A percentile compares a stretch with the other conserved stretches of the same genome.
Evolutionary conservation across 768 basidiomycete genomes (phyloP).

Genomic region (Leccinum truebloodii): DNA sequence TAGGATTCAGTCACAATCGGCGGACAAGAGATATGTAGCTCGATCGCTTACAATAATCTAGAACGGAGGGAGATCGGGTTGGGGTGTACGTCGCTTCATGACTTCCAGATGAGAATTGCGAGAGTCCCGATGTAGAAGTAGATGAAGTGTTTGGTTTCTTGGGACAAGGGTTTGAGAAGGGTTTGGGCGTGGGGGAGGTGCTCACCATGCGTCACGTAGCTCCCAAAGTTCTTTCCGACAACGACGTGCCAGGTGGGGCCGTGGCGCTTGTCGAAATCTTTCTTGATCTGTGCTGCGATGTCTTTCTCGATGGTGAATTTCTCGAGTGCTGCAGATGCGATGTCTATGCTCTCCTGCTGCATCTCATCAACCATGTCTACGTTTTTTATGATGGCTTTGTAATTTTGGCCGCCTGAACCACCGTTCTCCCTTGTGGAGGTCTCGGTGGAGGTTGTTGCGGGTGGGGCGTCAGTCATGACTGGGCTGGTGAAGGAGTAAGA

Average conservation of each 20-base stretch:
- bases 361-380: slow-evolving; percentile 97
- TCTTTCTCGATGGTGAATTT: slow-evolving; percentile 97
- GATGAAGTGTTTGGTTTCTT: slow-evolving; percentile 98
- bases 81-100: slow-evolving; percentile 44
- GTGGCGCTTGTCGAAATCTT: slow-evolving; percentile 91
- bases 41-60: slow-evolving; percentile 29
- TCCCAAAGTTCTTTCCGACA: slow-evolving; percentile 98
- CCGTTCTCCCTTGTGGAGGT: slow-evolving; percentile 41
- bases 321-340: slow-evolving; percentile 81
- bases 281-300: slow-evolving; percentile 97
- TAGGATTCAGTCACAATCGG: background rate
- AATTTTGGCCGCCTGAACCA: slow-evolving; percentile 46
- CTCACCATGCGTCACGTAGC: slow-evolving; percentile 96
- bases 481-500: slow-evolving; percentile 1
- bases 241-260: slow-evolving; percentile 98
- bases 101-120: slow-evolving; percentile 95
- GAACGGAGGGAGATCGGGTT: slow-evolving; percentile 12
- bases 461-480: slow-evolving; percentile 60
- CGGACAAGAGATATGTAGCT: background rate
- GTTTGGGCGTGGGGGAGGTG: background rate
- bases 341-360: slow-evolving; percentile 93
- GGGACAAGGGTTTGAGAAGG: slow-evolving; percentile 18
- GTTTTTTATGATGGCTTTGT: slow-evolving; percentile 87
- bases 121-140: slow-evolving; percentile 96
- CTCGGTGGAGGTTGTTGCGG: slow-evolving; percentile 57